Base-by-base conservation (phyloP, 352 stramenopile genomes). In the Nothophytophthora sp. region DNA sequence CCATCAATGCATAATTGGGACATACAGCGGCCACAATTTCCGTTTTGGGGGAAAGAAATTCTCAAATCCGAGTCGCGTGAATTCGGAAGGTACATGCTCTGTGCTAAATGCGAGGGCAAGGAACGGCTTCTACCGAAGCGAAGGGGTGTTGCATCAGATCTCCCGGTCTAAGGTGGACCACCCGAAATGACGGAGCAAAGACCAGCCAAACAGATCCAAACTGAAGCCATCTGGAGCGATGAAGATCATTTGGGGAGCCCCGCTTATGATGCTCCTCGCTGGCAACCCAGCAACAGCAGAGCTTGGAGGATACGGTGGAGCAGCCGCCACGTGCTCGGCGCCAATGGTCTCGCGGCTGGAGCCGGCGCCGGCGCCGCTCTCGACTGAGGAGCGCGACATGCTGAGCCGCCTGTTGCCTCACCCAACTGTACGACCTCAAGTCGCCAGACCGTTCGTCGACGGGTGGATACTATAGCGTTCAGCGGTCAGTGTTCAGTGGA, bases 401-500 rank as follows among this genome's bases (percentile, higher is more conserved):
- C 48, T 63, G n/a, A 16, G 41, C 12, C 28, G 44, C 20, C 25
- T 68, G 24, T 42, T 68, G 20, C 59, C 52, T 6, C 59, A 50
- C 27, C 47, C 52, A 11, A 68, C 59, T 33, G 59, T 68, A 47
- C 28, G 37, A n/a, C 2, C 48, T 58, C 50, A 22, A 53, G 7
- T 25, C 43, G 49, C 36, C 41, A 32, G 16, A 22, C 35, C 12
- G 11, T 25, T 25, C 13, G 7, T 3, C 22, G 9, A 16, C 23
- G 10, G 19, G 9, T 15, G 12, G 6, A 29, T 7, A 30, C 19
- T 13, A n/a, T n/a, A n/a, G n/a, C n/a, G n/a, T n/a, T n/a, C n/a
- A n/a, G n/a, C n/a, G n/a, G n/a, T n/a, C n/a, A n/a, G n/a, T n/a
- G n/a, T n/a, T n/a, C n/a, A n/a, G n/a, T n/a, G n/a, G n/a, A 25